phyloP scores from a whole-genome alignment of 345 rosid species.

The Eucalyptus leucophloia region DNA sequence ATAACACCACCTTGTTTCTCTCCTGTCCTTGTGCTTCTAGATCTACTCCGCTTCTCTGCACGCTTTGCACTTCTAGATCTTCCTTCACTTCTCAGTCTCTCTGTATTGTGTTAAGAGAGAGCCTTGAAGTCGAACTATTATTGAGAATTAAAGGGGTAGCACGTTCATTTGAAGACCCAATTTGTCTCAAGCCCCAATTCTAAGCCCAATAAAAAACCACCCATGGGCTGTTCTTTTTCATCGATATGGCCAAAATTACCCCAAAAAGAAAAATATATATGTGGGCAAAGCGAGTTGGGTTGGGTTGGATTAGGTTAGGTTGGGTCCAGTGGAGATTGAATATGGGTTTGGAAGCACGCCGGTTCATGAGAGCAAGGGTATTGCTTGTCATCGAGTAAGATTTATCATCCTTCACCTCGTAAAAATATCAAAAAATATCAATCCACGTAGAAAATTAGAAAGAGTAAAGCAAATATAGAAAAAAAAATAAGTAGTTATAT shows the following conservation, averaged over 20 bases:
- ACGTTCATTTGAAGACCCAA: neutral
- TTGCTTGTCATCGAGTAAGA: too few species aligned
- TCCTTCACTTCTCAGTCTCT: neutral
- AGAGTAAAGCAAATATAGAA: too few species aligned
- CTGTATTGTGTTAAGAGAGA: neutral
- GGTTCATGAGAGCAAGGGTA: too few species aligned
- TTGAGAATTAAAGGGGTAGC: neutral
- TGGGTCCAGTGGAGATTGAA: too few species aligned
- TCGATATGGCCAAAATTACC: neutral
- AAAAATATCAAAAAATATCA: too few species aligned
- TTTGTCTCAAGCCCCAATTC: neutral
- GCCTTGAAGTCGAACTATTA: neutral
- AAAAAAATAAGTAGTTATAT: too few species aligned
- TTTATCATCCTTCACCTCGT: too few species aligned
- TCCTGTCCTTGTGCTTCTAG: neutral
- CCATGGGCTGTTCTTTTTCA: neutral
- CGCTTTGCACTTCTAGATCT: neutral
- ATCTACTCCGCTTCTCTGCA: neutral
- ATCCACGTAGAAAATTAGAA: too few species aligned
- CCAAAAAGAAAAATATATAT: too few species aligned
- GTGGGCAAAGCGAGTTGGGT: neutral
- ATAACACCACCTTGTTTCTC: neutral
- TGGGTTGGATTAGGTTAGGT: too few species aligned
- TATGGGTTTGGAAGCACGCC: too few species aligned
- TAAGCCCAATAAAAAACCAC: neutral